phyloP scores from a whole-genome alignment of 345 rosid species.

The Balakata baccata region DNA sequence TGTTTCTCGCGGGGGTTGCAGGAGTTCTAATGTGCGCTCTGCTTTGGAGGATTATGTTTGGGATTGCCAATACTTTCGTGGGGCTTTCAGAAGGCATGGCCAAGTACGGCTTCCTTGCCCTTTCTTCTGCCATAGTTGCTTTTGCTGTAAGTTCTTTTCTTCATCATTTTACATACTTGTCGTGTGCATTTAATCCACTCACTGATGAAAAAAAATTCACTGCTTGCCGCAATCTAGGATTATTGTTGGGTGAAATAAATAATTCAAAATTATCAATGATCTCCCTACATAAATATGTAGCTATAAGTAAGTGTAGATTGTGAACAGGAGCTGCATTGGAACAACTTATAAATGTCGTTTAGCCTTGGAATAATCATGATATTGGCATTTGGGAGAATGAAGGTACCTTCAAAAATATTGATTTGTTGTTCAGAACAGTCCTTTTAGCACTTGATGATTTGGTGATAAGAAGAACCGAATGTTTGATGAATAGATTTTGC shows the following conservation, averaged over 20 bases:
- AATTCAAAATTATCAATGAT: neutral
- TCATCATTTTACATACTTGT: neutral
- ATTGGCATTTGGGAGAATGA: neutral
- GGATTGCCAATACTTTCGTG: slow-evolving; percentile 73
- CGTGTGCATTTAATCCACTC: neutral
- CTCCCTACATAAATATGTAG: neutral
- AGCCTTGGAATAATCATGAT: neutral
- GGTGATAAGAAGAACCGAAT: neutral
- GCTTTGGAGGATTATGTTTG: slow-evolving; percentile 89
- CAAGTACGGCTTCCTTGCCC: slow-evolving; percentile 88
- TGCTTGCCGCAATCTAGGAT: neutral
- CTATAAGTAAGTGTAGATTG: neutral
- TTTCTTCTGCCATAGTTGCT: slow-evolving; percentile 82
- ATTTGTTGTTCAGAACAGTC: neutral
- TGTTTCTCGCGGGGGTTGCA: slow-evolving; percentile 64
- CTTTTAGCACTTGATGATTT: neutral
- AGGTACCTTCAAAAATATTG: neutral
- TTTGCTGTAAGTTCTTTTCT: slow-evolving; percentile 59
- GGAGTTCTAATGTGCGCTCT: slow-evolving; percentile 58
- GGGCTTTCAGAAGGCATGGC: slow-evolving; percentile 92
- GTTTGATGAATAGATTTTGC: neutral
- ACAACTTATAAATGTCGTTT: neutral
- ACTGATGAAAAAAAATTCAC: neutral
- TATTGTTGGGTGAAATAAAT: neutral
- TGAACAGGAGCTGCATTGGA: slow-evolving; percentile 1